Percentiles rank a stretch among this genome's conserved stretches.
Evolutionary conservation across 495 filamentous ascomycete species (phyloP).

Genomic region (Lichenothelia convexa): DNA sequence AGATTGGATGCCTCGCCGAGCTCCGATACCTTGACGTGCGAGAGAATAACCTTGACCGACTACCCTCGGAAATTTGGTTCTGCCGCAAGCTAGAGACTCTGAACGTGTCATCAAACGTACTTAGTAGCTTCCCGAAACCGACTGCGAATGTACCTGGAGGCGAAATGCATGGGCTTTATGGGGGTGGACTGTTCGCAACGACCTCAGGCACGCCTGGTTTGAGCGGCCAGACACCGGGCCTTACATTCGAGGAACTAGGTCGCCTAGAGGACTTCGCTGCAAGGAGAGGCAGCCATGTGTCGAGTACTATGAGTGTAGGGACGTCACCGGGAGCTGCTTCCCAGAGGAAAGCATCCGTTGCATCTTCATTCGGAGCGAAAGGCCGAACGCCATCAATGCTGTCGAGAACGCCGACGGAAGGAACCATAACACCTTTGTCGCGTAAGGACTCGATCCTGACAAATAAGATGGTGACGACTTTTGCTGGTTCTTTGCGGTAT

Average conservation of each 20-base stretch:
- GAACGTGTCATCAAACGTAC: conserved; percentile 86
- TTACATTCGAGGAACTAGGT: conserved; percentile 60
- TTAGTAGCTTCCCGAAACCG: conserved; percentile 68
- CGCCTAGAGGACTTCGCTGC: conserved; percentile 42
- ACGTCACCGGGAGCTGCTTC: conserved; percentile 39
- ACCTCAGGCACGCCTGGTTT: conserved; percentile 8
- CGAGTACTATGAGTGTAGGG: conserved; percentile 55
- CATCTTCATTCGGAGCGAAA: conserved; percentile 55
- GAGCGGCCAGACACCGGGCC: conserved; percentile 35
- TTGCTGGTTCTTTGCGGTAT: conserved; percentile 65
- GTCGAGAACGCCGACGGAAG: conserved; percentile 43
- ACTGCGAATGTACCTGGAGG: neutral
- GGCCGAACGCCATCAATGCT: conserved; percentile 72
- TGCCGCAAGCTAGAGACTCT: conserved; percentile 72
- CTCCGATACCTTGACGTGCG: conserved; percentile 70
- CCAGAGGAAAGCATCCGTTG: conserved; percentile 62
- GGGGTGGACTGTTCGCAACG: conserved; percentile 8
- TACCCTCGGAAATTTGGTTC: conserved; percentile 89
- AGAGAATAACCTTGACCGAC: conserved; percentile 74
- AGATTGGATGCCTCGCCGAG: conserved; percentile 71
- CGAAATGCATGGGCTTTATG: no score
- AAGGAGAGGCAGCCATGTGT: conserved; percentile 71
- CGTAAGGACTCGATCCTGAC: conserved; percentile 83
- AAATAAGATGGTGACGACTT: conserved; percentile 55
- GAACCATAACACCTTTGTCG: conserved; percentile 35